Evolutionary conservation across 2,329 filamentous ascomycete genomes (phyloP), one percentile per base, ranked within the genome.

Genomic region (Aspergillus hortae): DNA sequence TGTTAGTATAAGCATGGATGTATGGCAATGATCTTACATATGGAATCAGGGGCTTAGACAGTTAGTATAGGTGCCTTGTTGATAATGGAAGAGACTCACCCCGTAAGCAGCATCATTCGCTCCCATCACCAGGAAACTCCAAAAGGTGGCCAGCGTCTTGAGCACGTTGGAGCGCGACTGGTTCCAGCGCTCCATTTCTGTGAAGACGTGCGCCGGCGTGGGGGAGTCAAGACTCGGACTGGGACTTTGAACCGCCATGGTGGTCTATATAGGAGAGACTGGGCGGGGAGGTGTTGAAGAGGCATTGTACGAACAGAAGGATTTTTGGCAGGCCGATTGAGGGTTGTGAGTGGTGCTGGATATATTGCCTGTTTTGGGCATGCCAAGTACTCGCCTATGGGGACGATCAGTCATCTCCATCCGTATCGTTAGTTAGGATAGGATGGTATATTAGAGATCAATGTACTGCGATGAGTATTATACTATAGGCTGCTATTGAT

Each of bases 101-200:
- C 81, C 81, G 49, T 82, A 83, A 10, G 80, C 80, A 2, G 79
- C 76, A 66, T 84, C 81, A 49, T 83, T 84, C 9, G 79, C 76
- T 0, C 83, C 83, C 64, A 82, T 79, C 1, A 82, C 76, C 4
- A 82, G 61, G 54, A 86, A 81, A 6, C 76, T 78, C 72, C 76
- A 83, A 65, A 84, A 85, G 0, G 80, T 77, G 0, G 82, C 75
- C 2, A 73, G 67, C 1, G 82, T 70, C 9, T 78, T 76, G 56
- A 72, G 70, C 2, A 75, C 68, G 52, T 82, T 84, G 2, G 67
- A 66, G 11, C 67, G 74, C 43, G 81, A 76, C 56, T 73, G 67
- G 57, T 77, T 82, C 82, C 73, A 80, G 32, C 50, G 46, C 19
- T 58, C 56, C 4, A 36, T 9, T 15, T 45, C 46, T n/a, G 21